A percentile compares a stretch with the other conserved stretches of the same genome.
phyloP scores from a whole-genome alignment of 192 early-diverging fungal species.

The Phycomyces blakesleeanus region DNA sequence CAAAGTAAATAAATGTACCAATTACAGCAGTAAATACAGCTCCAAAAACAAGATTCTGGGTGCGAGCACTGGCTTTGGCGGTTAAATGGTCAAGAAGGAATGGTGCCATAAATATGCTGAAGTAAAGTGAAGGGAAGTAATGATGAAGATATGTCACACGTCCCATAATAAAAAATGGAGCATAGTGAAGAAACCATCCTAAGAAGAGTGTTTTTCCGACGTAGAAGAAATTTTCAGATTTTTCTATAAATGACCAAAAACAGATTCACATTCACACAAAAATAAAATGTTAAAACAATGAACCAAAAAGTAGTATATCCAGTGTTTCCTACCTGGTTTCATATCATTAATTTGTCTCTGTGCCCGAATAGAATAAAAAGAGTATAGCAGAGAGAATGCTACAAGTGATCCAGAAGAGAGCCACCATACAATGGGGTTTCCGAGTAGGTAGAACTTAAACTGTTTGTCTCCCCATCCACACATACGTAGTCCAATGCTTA shows the following conservation, averaged over 20 bases:
- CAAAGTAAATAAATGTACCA: slow-evolving; percentile 70
- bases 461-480: slow-evolving; percentile 84
- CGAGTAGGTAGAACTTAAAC: slow-evolving; percentile 91
- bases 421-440: slow-evolving; percentile 95
- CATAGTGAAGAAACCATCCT: slow-evolving; percentile 94
- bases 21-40: slow-evolving; percentile 38
- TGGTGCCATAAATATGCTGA: slow-evolving; percentile 77
- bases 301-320: no score
- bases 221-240: slow-evolving; percentile 54
- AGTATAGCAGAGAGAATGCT: slow-evolving; percentile 6
- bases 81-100: slow-evolving; percentile 74
- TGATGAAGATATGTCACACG: slow-evolving; percentile 96
- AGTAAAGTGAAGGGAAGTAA: slow-evolving; percentile 95
- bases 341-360: slow-evolving; percentile 63
- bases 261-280: no score
- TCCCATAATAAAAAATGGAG: slow-evolving; percentile 95
- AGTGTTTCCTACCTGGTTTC: slow-evolving; percentile 31
- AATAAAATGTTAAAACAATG: no score
- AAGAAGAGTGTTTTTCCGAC: slow-evolving; percentile 67
- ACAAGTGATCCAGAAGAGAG: slow-evolving; percentile 50
- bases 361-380: slow-evolving; percentile 60
- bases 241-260: no score
- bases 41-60: neutral
- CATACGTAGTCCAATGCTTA: slow-evolving; percentile 86
- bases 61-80: neutral